Percentiles rank a stretch among this genome's conserved stretches.
These are phyloP conservation scores for Pseudocercospora crystallina DNA, from an alignment of 2,329 filamentous ascomycete species.

Conservation along the genomic window DNA sequence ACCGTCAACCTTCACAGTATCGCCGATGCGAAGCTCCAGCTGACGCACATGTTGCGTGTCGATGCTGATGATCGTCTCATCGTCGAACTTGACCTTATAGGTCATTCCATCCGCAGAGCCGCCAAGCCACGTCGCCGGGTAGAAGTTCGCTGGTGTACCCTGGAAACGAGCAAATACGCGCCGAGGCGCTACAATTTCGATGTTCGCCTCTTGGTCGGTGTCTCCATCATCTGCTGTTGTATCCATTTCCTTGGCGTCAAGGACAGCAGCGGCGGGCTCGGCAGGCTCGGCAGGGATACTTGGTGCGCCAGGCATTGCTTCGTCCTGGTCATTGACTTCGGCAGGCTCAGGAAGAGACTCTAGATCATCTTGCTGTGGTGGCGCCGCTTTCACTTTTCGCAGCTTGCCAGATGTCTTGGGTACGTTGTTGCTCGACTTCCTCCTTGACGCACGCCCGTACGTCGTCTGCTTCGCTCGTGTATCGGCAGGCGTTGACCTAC, in stretches of 20 bases:
- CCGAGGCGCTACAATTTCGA: constrained; percentile 38
- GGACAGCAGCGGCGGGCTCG: background rate
- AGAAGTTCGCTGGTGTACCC: constrained; percentile 53
- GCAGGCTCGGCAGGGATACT: background rate
- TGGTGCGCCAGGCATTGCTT: background rate
- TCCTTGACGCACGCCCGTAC: constrained; percentile 15
- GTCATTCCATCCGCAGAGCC: constrained; percentile 41
- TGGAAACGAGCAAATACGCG: constrained; percentile 61
- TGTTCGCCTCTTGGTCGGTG: background rate
- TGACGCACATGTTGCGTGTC: constrained; percentile 41
- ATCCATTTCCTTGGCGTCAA: background rate
- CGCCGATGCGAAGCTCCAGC: constrained; percentile 45
- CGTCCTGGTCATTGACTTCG: background rate
- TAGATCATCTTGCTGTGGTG: too few relatives aligned
- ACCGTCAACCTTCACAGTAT: constrained; percentile 49
- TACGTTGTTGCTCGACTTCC: constrained; percentile 14
- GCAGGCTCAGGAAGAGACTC: background rate
- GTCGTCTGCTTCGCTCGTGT: constrained; percentile 17
- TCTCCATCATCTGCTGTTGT: background rate
- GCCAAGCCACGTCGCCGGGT: constrained; percentile 60
- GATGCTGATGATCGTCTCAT: constrained; percentile 44
- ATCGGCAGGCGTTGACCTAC: constrained; percentile 6
- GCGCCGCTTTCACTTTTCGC: background rate
- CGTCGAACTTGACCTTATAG: constrained; percentile 51
- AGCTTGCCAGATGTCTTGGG: constrained; percentile 2